A percentile compares a stretch with the other conserved stretches of the same genome.
Conservation (phyloP, 306 rosid genomes). For the Myrica gale region DNA sequence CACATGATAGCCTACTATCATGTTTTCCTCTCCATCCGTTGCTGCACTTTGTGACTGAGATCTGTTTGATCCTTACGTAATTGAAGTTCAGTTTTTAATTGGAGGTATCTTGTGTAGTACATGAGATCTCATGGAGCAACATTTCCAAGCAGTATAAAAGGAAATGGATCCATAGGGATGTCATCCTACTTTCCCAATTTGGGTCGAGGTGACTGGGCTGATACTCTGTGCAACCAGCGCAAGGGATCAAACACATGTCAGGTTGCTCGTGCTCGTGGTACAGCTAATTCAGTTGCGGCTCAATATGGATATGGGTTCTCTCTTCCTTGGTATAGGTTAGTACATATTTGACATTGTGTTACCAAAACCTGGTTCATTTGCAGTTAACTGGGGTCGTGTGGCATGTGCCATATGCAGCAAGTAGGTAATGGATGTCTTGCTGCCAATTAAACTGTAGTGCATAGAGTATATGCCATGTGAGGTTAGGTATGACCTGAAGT, state of each 20-base stretch:
- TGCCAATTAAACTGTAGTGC: not conserved
- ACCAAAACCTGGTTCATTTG: not conserved
- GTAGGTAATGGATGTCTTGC: not conserved
- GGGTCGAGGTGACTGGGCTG: conserved; percentile 32
- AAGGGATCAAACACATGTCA: conserved; percentile 28
- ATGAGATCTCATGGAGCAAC: conserved; percentile 37
- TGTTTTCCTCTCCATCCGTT: not conserved
- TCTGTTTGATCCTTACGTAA: conserved; percentile 5
- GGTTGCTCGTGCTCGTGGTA: conserved; percentile 15
- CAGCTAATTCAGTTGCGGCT: conserved; percentile 22
- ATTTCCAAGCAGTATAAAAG: conserved; percentile 36
- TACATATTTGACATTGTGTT: conserved; percentile 6
- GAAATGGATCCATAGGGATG: conserved; percentile 25
- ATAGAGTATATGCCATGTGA: not conserved
- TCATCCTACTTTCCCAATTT: conserved; percentile 33
- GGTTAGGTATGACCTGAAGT: not conserved
- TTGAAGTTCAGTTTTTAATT: conserved; percentile 22
- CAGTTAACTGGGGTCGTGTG: not conserved
- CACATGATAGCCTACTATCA: not conserved
- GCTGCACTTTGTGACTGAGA: conserved; percentile 9
- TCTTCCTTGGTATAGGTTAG: conserved; percentile 74
- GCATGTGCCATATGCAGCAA: not conserved
- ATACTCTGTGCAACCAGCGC: conserved; percentile 22
- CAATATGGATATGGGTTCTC: conserved; percentile 44
- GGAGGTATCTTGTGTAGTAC: conserved; percentile 39